Base-by-base conservation (phyloP, 495 filamentous ascomycete species). In the Trichoderma orchidacearum region DNA sequence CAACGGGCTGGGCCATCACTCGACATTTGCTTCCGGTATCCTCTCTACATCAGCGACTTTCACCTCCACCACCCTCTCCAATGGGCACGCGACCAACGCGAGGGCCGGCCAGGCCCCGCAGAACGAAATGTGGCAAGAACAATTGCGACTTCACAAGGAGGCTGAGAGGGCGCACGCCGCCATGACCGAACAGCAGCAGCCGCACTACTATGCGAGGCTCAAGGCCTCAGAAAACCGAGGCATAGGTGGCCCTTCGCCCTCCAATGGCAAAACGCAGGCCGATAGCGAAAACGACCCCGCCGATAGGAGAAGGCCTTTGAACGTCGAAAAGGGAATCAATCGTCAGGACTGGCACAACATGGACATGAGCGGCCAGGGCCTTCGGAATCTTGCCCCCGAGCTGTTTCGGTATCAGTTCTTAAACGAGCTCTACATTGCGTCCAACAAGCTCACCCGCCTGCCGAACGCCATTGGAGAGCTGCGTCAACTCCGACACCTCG, bases 281-380 rank as follows among this genome's bases (percentile, higher is more conserved):
- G 63, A 78, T 17, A 74, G 70, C 28, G 82, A 90, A 35, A 74
- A 77, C 52, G 80, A 85, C 57, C 51, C 78, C 12, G 75, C 83
- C 55, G 87, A 90, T 57, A 85, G 62, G 80, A 86, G 72, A 74
- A 79, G 64, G 66, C 80, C 67, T 60, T 75, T 70, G 41, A 75
- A 77, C 56, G 69, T 75, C 48, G 80, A 82, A 34, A 72, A 80
- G 62, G 69, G 64, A 12, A 70, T 78, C 21, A 74, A 83, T 57
- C 74, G 87, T 55, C 90, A 96, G 65, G 84, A 89, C 61, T 97
- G 93, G 93, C 75, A 85, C 62, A 86, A 88, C 41, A 71, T 99
- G 41, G 93, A 99, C 74, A 83, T 96, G 63, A 90, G 90, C 63
- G 93, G 90, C 0, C 94, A 96, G 72, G 91, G 90, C 30, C 71